phyloP scores from a whole-genome alignment of 2,329 filamentous ascomycete genomes.

The Zalaria sp. region DNA sequence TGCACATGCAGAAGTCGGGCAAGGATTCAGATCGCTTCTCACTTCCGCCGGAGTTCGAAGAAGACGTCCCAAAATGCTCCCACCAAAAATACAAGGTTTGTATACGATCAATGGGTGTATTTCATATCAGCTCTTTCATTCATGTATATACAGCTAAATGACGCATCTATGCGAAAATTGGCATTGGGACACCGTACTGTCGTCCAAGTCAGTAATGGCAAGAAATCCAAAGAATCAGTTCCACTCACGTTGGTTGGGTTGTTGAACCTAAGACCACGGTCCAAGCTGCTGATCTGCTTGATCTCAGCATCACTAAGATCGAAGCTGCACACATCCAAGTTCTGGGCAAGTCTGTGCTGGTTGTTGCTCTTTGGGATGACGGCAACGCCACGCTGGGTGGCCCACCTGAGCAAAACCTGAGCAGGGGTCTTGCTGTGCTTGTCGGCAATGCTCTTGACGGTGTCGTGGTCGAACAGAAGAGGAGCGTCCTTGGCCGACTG shows the following conservation, averaged over 20 bases:
- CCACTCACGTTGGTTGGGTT: slow-evolving; percentile 53
- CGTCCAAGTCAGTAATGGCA: slow-evolving; percentile 1
- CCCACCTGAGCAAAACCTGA: slow-evolving; percentile 76
- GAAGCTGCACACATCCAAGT: slow-evolving; percentile 53
- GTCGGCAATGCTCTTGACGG: slow-evolving; percentile 49
- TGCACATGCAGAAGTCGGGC: background rate
- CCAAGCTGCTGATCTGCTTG: slow-evolving; percentile 49
- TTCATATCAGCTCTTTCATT: background rate
- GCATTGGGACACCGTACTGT: slow-evolving; percentile 33
- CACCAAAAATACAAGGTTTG: background rate
- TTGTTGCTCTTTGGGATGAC: slow-evolving; percentile 70
- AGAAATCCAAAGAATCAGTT: slow-evolving; percentile 1
- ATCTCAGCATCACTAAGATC: slow-evolving; percentile 54
- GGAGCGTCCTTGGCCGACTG: slow-evolving; percentile 49
- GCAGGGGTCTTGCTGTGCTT: slow-evolving; percentile 61
- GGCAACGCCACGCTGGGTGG: slow-evolving; percentile 66
- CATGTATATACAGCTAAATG: background rate
- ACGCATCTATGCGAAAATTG: slow-evolving; percentile 35
- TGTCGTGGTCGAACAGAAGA: slow-evolving; percentile 56
- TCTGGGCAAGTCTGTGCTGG: slow-evolving; percentile 43
- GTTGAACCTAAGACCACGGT: slow-evolving; percentile 60
- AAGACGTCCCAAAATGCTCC: background rate
- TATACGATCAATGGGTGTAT: background rate
- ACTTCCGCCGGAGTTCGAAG: background rate
- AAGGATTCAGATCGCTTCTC: background rate